These are phyloP conservation scores for Pilaira anomala DNA, from an alignment of 192 early-diverging fungal species.

Conservation along the genomic window DNA sequence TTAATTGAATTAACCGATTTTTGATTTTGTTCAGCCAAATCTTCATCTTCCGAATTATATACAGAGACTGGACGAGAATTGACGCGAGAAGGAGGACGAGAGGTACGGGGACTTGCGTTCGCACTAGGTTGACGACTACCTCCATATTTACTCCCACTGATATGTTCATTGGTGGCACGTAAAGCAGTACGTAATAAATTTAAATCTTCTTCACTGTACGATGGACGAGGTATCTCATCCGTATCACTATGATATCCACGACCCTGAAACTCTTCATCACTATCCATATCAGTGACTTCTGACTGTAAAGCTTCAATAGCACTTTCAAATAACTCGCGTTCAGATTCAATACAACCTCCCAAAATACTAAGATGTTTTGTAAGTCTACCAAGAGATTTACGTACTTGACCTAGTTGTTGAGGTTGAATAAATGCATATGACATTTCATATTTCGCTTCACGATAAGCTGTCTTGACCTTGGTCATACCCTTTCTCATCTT, in stretches of 20 bases:
- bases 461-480: slow-evolving; percentile 37
- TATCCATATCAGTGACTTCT: slow-evolving; percentile 7
- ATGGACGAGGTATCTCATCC: background rate
- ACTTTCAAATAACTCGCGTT: slow-evolving; percentile 34
- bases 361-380: slow-evolving; percentile 35
- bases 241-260: background rate
- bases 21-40: slow-evolving; percentile 30
- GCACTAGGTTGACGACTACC: slow-evolving; percentile 3
- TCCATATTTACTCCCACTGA: background rate
- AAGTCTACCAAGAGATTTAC: slow-evolving; percentile 22
- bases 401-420: slow-evolving; percentile 20
- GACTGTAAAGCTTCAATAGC: slow-evolving; percentile 15
- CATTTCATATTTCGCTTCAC: slow-evolving; percentile 35
- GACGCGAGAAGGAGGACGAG: background rate
- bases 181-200: slow-evolving; percentile 19
- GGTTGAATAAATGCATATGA: slow-evolving; percentile 34
- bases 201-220: slow-evolving; percentile 8
- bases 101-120: background rate
- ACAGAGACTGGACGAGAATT: background rate
- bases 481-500: slow-evolving; percentile 34
- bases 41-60: slow-evolving; percentile 1
- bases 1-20: slow-evolving; percentile 21
- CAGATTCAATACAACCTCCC: slow-evolving; percentile 31
- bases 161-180: slow-evolving; percentile 21
- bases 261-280: background rate